Base-by-base conservation (phyloP, 805 yeast genomes). In the Myxozyma vanderwaltii region DNA sequence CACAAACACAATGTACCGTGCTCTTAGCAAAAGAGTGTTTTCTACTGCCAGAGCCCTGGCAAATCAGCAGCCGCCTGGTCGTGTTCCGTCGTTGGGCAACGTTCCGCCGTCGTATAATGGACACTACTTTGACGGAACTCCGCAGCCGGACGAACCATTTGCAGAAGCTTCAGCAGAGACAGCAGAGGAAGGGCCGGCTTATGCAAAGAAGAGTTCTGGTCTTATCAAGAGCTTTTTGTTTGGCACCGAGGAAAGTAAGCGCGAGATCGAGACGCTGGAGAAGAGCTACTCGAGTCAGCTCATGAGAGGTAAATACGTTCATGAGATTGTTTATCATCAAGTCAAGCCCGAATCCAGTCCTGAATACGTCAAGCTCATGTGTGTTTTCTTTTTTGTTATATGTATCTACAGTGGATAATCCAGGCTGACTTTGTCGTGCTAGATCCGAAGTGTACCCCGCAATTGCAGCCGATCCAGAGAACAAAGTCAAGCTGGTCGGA, bases 281-380 rank as follows among this genome's bases (percentile, higher is more conserved):
- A 48, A 44, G 43, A 64, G 68, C 10, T 65, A 57, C 51, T 61
- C 65, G 29, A 31, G 40, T 15, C 59, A 67, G 48, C 65, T 76
- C 52, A 69, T 69, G 70, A 69, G 79, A 8, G 79, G 79, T 43
- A 73, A 75, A 61, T 74, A 73, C 63, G 79, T 76, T 17, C 80
- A 76, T 58, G 79, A 76, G 63, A 63, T 76, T 39, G 69, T 67
- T 19, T 61, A 70, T 31, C 79, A 76, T 65, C 64, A 71, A 49
- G 79, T 76, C 19, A 54, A 61, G 26, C 77, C 79, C 2, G 69
- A 65, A n/a, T 56, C 59, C 49, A 67, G 75, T 6, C 64, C 67
- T 29, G 76, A 75, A 27, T 76, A 76, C 58, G 67, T 74, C 26
- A 69, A 72, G 38, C 61, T 75, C 29, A 66, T 76, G 54, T 59